Conservation (phyloP, 176 grass and related monocot genomes). For the bread wheat (Triticum aestivum) region IWGSC_CS_RefSeq_v2.1 NC_057811.1:115000071-115000570, state of each 20-base stretch:
- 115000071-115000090: background rate
- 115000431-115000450: too few relatives aligned
- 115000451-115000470: too few relatives aligned
- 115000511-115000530: too few relatives aligned
- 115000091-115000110: background rate
- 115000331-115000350: background rate
- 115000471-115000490: too few relatives aligned
- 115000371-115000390: background rate
- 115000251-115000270: background rate
- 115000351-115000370: background rate
- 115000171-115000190: background rate
- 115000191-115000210: background rate
- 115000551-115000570: too few relatives aligned
- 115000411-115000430: background rate
- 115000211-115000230: background rate
- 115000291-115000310: background rate
- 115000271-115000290: background rate
- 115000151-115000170: background rate
- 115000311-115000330: background rate
- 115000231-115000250: background rate
- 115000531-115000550: too few relatives aligned
- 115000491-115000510: too few relatives aligned
- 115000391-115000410: background rate
- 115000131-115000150: background rate
- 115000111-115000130: background rate